Percentiles rank a stretch among this genome's conserved stretches.
These are phyloP conservation scores for Amaranthus cruentus DNA, from an alignment of 148 eudicot species.

Conservation along the genomic window DNA sequence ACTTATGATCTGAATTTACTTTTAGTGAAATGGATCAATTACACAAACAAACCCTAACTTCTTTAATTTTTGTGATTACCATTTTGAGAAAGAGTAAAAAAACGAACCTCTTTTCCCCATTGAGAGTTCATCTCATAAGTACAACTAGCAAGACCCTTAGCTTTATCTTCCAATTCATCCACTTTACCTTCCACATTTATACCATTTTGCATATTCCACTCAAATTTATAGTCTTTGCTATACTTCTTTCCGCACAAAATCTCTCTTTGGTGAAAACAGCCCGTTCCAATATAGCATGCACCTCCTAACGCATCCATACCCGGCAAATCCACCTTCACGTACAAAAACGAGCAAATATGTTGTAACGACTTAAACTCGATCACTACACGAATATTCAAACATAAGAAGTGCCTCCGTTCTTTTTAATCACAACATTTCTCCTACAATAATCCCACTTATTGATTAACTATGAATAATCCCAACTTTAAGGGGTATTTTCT, in stretches of 20 bases:
- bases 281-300: conserved; percentile 65
- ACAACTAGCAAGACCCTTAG: conserved; percentile 48
- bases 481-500: too few relatives aligned
- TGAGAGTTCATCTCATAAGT: conserved; percentile 54
- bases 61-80: too few relatives aligned
- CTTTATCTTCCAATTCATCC: conserved; percentile 41
- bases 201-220: conserved; percentile 28
- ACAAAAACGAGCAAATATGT: neutral
- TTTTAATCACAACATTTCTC: too few relatives aligned
- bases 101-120: conserved; percentile 87
- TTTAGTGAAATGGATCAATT: too few relatives aligned
- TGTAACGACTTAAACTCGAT: too few relatives aligned
- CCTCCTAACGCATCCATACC: conserved; percentile 83
- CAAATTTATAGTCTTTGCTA: conserved; percentile 23
- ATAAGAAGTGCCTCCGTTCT: too few relatives aligned
- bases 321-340: conserved; percentile 53
- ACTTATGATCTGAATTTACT: too few relatives aligned
- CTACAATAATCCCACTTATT: too few relatives aligned
- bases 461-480: too few relatives aligned
- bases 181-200: conserved; percentile 20
- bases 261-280: conserved; percentile 86
- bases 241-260: conserved; percentile 49
- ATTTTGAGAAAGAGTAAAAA: neutral
- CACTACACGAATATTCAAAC: too few relatives aligned
- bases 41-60: too few relatives aligned